Evolutionary conservation across 73 alveolate genomes (phyloP).

Genomic region (Stentor roeselii): DNA sequence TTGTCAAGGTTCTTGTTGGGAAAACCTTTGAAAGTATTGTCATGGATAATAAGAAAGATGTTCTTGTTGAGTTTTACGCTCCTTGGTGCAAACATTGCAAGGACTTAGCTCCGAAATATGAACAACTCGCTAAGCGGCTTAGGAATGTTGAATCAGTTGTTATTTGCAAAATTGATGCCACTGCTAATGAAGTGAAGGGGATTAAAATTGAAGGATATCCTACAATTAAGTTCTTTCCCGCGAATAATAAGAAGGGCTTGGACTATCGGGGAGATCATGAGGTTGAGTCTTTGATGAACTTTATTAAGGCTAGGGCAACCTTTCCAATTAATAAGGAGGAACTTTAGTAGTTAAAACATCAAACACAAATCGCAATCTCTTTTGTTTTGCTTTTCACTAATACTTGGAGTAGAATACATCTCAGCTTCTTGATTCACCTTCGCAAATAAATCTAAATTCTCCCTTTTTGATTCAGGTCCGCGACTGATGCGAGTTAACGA

Average conservation of each 20-base stretch:
- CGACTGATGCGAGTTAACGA: constrained; percentile 2
- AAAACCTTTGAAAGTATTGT: constrained; percentile 75
- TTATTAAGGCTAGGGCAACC: background rate
- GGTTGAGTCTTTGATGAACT: constrained; percentile 29
- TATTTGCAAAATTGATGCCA: constrained; percentile 69
- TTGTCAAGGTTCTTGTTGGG: constrained; percentile 68
- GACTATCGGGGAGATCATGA: constrained; percentile 40
- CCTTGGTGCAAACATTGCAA: constrained; percentile 63
- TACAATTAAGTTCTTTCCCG: constrained; percentile 68
- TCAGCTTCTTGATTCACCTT: constrained; percentile 10
- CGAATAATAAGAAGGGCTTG: constrained; percentile 58
- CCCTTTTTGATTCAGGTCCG: background rate
- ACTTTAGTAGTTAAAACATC: background rate
- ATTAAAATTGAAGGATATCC: constrained; percentile 69
- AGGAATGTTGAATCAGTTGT: constrained; percentile 27
- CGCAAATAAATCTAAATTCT: background rate
- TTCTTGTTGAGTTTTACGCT: constrained; percentile 57
- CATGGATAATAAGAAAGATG: constrained; percentile 61
- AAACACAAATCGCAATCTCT: background rate
- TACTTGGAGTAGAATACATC: background rate
- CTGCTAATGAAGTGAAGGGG: constrained; percentile 78
- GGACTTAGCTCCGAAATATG: constrained; percentile 57
- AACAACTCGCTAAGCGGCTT: constrained; percentile 42
- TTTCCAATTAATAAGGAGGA: background rate
- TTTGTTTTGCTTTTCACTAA: background rate